Conservation (phyloP, 495 filamentous ascomycete species). For the Penicillium daleae region DNA sequence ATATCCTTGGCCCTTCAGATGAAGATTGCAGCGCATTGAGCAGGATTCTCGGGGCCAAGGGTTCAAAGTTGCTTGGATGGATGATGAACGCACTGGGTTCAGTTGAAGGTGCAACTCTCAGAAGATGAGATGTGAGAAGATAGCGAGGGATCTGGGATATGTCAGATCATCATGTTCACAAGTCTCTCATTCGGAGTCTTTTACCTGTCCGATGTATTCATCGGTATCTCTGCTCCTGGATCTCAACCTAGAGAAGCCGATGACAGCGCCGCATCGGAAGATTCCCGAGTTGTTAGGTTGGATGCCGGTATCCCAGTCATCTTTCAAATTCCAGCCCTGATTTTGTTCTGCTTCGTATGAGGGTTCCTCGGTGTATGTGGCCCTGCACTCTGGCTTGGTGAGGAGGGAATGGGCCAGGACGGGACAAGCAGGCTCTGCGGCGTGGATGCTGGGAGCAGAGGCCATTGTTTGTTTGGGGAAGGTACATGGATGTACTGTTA, state of each 20-base stretch:
- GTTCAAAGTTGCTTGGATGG: constrained; percentile 82
- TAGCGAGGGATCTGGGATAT: constrained; percentile 21
- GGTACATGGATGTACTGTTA: background rate
- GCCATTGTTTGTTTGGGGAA: constrained; percentile 9
- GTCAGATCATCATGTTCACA: constrained; percentile 3
- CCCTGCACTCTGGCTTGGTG: constrained; percentile 1
- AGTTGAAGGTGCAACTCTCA: constrained; percentile 8
- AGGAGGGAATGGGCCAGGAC: constrained; percentile 43
- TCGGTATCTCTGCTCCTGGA: constrained; percentile 29
- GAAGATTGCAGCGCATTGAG: constrained; percentile 42
- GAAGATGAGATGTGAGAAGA: constrained; percentile 21
- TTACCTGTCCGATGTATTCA: constrained; percentile 43
- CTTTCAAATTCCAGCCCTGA: constrained; percentile 37
- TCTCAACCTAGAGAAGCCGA: constrained; percentile 45
- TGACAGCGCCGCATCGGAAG: constrained; percentile 40
- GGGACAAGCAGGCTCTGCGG: constrained; percentile 39
- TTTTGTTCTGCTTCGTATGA: background rate
- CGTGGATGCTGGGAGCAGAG: constrained; percentile 26
- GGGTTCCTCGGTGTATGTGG: background rate
- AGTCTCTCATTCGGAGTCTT: background rate
- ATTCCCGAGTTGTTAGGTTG: constrained; percentile 17
- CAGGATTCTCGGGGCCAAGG: constrained; percentile 74
- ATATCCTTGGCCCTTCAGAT: constrained; percentile 23
- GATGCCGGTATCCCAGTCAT: constrained; percentile 35
- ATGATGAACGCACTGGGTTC: constrained; percentile 43